Percentiles rank a stretch among this genome's conserved stretches.
phyloP scores from a whole-genome alignment of 31 red algal species.

The Bonnemaisonia californica region DNA sequence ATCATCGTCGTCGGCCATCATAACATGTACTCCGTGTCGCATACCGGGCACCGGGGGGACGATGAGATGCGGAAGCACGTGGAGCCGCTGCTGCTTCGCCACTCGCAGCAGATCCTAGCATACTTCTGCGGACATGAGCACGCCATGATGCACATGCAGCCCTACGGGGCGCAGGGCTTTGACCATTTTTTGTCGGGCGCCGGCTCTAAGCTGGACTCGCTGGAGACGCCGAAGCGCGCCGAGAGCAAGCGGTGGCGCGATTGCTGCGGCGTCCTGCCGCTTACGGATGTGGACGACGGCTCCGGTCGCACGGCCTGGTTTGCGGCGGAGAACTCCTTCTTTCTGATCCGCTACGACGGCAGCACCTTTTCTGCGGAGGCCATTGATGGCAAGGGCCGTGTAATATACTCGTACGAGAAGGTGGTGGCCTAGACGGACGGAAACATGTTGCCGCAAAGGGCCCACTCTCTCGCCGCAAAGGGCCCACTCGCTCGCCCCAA shows the following conservation, averaged over 20 bases:
- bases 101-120: constrained; percentile 44
- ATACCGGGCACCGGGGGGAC: constrained; percentile 46
- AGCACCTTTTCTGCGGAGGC: constrained; percentile 7
- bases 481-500: no score
- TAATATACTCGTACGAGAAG: constrained; percentile 48
- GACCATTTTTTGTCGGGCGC: constrained; percentile 78
- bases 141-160: constrained; percentile 82
- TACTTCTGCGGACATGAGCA: constrained; percentile 84
- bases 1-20: constrained; percentile 79
- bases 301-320: constrained; percentile 46
- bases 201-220: constrained; percentile 60
- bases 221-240: not conserved
- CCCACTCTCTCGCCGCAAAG: no score
- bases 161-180: constrained; percentile 8
- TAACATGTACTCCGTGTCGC: constrained; percentile 77
- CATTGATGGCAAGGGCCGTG: constrained; percentile 14
- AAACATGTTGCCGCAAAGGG: no score
- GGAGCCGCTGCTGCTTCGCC: constrained; percentile 52
- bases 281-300: not conserved
- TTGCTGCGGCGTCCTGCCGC: constrained; percentile 67
- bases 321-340: constrained; percentile 52
- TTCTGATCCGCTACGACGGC: constrained; percentile 46
- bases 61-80: constrained; percentile 43
- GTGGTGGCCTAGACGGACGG: not conserved
- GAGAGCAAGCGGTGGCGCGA: constrained; percentile 14